These are phyloP conservation scores for Clavispora asparagi DNA, from an alignment of 805 yeast species.

Conservation along the genomic window DNA sequence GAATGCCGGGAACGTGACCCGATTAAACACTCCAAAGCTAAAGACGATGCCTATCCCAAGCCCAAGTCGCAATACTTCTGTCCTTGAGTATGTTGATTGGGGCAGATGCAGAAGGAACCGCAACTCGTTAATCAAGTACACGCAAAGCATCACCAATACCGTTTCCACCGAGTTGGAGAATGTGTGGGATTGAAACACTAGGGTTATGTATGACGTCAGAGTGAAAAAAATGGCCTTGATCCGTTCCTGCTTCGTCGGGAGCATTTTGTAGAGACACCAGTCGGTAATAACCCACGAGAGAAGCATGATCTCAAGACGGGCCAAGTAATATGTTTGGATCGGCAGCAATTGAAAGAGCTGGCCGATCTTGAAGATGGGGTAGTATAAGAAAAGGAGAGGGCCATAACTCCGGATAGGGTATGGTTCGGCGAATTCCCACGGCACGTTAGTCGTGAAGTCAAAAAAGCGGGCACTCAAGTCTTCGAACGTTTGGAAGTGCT, in stretches of 20 bases:
- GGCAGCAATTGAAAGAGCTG: constrained; percentile 41
- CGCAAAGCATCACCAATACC: constrained; percentile 42
- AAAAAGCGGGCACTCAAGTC: constrained; percentile 49
- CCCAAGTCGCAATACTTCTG: constrained; percentile 36
- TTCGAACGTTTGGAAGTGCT: constrained; percentile 89
- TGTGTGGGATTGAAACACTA: constrained; percentile 79
- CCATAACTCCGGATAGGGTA: constrained; percentile 67
- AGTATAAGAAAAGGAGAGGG: constrained; percentile 63
- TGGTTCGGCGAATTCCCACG: constrained; percentile 76
- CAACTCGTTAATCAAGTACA: constrained; percentile 47
- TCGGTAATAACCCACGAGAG: constrained; percentile 34
- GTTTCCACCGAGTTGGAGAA: constrained; percentile 88
- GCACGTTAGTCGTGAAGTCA: constrained; percentile 42
- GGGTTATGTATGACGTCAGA: constrained; percentile 63
- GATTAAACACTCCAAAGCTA: constrained; percentile 72
- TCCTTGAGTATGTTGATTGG: constrained; percentile 3
- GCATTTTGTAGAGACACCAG: constrained; percentile 41
- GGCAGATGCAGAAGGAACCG: constrained; percentile 11
- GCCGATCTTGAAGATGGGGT: constrained; percentile 48
- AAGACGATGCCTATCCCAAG: constrained; percentile 25
- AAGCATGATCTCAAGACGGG: constrained; percentile 46
- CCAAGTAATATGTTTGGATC: constrained; percentile 44
- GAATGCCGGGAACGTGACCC: constrained; percentile 80
- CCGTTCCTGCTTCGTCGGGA: constrained; percentile 46
- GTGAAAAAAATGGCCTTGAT: constrained; percentile 44